Percentiles rank a stretch among this genome's conserved stretches.
Evolutionary conservation across 352 stramenopile species (phyloP).

Genomic region (Plasmopara viticola): DNA sequence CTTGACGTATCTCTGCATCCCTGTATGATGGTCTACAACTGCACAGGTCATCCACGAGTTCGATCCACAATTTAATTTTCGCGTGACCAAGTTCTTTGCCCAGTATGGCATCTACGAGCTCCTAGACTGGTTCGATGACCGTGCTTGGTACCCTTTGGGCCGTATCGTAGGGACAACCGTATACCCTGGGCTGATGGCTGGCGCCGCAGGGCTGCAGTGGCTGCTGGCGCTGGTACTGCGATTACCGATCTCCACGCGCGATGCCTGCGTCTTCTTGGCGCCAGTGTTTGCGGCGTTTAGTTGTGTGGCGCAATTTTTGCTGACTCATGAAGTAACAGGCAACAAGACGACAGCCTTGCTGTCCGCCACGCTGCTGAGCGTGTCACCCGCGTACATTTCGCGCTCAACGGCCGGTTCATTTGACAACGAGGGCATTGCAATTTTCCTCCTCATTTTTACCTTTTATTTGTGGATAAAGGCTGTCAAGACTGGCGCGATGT

Average conservation of each 20-base stretch:
- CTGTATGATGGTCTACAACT: slow-evolving; percentile 2
- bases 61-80: slow-evolving; percentile 98
- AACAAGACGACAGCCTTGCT: slow-evolving; percentile 68
- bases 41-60: slow-evolving; percentile 88
- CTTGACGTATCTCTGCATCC: background rate
- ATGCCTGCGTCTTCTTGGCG: slow-evolving; percentile 89
- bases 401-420: slow-evolving; percentile 96
- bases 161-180: slow-evolving; percentile 89
- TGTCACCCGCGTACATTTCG: slow-evolving; percentile 97
- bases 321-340: slow-evolving; percentile 79
- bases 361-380: slow-evolving; percentile 88
- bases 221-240: slow-evolving; percentile 15
- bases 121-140: slow-evolving; percentile 98
- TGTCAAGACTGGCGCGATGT: slow-evolving; percentile 74
- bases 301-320: slow-evolving; percentile 80
- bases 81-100: slow-evolving; percentile 94
- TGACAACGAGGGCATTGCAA: slow-evolving; percentile 98
- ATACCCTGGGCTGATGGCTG: slow-evolving; percentile 90
- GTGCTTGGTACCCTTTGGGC: slow-evolving; percentile 91
- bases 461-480: slow-evolving; percentile 95
- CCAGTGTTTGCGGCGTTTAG: slow-evolving; percentile 84
- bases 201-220: slow-evolving; percentile 76
- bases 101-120: slow-evolving; percentile 90
- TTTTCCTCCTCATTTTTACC: slow-evolving; percentile 95
- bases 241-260: slow-evolving; percentile 48